Percentiles rank a stretch among this genome's conserved stretches.
These are phyloP conservation scores for Macrolepiota albuminosa DNA, from an alignment of 768 basidiomycete genomes.

Conservation along the genomic window DNA sequence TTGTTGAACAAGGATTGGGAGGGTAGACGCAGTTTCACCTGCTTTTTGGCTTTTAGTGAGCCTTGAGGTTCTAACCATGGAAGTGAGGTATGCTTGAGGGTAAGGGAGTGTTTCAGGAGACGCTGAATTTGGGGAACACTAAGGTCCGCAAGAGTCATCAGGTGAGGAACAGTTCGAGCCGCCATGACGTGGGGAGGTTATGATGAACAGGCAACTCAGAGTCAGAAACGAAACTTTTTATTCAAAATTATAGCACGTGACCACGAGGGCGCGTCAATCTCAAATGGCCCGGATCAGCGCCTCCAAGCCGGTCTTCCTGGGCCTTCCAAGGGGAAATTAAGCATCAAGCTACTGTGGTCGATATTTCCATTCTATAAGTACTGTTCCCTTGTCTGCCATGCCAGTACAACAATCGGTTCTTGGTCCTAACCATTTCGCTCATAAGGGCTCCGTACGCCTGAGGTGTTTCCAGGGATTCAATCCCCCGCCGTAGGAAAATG, in stretches of 20 bases:
- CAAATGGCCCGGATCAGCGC: too few species aligned
- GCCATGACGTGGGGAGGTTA: constrained; percentile 6
- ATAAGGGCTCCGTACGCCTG: background rate
- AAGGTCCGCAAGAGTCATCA: constrained; percentile 89
- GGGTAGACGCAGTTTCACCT: constrained; percentile 48
- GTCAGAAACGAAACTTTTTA: constrained; percentile 3
- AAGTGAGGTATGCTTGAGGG: constrained; percentile 56
- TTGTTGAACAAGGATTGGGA: constrained; percentile 77
- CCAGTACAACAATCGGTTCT: background rate
- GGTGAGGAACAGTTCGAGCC: constrained; percentile 47
- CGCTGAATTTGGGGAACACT: constrained; percentile 66
- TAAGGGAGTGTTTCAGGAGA: constrained; percentile 58
- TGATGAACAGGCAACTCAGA: background rate
- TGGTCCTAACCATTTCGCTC: background rate
- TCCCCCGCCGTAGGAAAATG: background rate
- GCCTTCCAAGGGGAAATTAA: background rate
- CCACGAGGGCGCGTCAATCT: background rate
- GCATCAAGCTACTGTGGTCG: background rate
- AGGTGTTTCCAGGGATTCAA: background rate
- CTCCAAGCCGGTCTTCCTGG: background rate
- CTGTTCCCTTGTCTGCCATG: background rate
- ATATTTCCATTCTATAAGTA: background rate
- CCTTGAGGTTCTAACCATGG: constrained; percentile 64
- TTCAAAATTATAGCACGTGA: background rate
- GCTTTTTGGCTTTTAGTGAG: constrained; percentile 27